Conservation (phyloP, 2,329 filamentous ascomycete genomes). For the Colletotrichum shisoi region DNA sequence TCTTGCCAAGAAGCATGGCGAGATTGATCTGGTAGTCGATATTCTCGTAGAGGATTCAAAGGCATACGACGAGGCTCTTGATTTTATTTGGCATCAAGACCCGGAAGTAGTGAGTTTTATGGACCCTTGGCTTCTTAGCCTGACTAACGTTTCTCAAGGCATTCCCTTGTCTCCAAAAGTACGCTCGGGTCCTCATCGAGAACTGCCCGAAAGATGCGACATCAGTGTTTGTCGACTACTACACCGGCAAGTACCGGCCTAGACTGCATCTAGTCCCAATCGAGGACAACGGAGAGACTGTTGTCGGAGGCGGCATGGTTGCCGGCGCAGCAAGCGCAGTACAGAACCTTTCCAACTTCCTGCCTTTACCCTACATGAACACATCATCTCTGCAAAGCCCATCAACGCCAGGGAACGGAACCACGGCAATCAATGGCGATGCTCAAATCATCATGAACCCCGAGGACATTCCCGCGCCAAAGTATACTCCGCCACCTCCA, state of each 20-base stretch:
- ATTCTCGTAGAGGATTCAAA: conserved; percentile 96
- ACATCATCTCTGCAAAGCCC: conserved; percentile 65
- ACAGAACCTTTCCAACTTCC: conserved; percentile 82
- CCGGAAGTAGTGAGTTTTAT: conserved; percentile 70
- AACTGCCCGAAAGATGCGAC: conserved; percentile 85
- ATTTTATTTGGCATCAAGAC: conserved; percentile 89
- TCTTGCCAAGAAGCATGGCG: conserved; percentile 90
- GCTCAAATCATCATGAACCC: conserved; percentile 60
- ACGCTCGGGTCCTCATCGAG: conserved; percentile 87
- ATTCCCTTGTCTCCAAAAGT: conserved; percentile 92
- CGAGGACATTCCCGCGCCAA: conserved; percentile 55
- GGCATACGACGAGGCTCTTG: conserved; percentile 83
- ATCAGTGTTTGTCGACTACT: conserved; percentile 91
- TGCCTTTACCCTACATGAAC: conserved; percentile 87
- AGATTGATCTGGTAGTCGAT: conserved; percentile 92
- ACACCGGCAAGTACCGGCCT: conserved; percentile 82
- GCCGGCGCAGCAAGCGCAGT: conserved; percentile 75
- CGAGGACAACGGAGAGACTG: conserved; percentile 49
- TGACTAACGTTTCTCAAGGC: conserved; percentile 62
- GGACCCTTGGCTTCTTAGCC: background rate
- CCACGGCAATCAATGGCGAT: conserved; percentile 58
- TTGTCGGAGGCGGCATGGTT: conserved; percentile 56
- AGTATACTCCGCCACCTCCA: conserved; percentile 82
- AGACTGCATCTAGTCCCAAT: conserved; percentile 64
- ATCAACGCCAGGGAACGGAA: conserved; percentile 58